Evolutionary conservation across 2,329 filamentous ascomycete genomes (phyloP).

Genomic region (Neofusicoccum laricinum): DNA sequence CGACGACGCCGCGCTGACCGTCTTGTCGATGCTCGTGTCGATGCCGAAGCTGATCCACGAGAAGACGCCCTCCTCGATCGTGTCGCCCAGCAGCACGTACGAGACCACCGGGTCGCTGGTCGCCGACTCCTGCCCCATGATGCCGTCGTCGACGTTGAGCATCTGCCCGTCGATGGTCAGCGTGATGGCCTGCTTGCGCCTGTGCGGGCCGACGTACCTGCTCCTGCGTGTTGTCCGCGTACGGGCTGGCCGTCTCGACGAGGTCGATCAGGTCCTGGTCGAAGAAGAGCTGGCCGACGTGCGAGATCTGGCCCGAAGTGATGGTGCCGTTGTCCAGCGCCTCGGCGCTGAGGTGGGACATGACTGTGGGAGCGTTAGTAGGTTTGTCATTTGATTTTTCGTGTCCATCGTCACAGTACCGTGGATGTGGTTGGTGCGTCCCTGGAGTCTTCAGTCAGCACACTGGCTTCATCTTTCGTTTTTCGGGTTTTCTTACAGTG

Average conservation of each 20-base stretch:
- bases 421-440: constrained; percentile 40
- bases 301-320: constrained; percentile 42
- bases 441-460: neutral
- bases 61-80: constrained; percentile 33
- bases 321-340: constrained; percentile 47
- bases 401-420: neutral
- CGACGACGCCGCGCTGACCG: constrained; percentile 1
- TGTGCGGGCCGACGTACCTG: constrained; percentile 34
- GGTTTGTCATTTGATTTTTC: neutral
- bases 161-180: neutral
- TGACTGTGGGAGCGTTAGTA: constrained; percentile 21
- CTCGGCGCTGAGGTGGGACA: constrained; percentile 3
- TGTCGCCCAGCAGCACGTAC: constrained; percentile 56
- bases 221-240: constrained; percentile 40
- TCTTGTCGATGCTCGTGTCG: constrained; percentile 12
- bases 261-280: constrained; percentile 56
- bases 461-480: neutral
- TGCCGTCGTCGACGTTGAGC: constrained; percentile 49
- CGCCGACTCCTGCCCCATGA: constrained; percentile 49
- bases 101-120: constrained; percentile 54
- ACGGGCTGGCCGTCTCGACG: constrained; percentile 49
- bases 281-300: constrained; percentile 65
- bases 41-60: constrained; percentile 27
- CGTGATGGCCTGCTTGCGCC: neutral
- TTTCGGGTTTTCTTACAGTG: neutral